A percentile compares a stretch with the other conserved stretches of the same genome.
These are phyloP conservation scores for Aristolochia fimbriata DNA, from an alignment of 164 flowering plant genomes.

Conservation along the genomic window DNA sequence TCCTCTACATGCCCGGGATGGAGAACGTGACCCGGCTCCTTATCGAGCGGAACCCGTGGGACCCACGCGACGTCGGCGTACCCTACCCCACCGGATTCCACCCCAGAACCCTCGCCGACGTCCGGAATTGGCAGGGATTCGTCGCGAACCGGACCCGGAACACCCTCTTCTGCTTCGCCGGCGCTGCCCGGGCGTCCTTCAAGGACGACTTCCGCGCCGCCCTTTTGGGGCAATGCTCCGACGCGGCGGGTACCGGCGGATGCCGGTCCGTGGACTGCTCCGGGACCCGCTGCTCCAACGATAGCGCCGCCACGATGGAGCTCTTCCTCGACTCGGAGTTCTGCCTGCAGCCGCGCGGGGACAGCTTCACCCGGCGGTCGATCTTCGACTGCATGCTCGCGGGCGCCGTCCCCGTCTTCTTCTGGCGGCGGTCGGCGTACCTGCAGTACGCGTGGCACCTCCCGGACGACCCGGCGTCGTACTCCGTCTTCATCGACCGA, in stretches of 20 bases:
- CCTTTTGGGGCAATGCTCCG: conserved; percentile 47
- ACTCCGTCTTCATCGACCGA: conserved; percentile 81
- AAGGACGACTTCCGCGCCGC: conserved; percentile 59
- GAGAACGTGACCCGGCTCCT: conserved; percentile 67
- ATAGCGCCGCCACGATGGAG: conserved; percentile 48
- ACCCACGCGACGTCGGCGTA: conserved; percentile 77
- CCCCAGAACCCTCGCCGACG: conserved; percentile 50
- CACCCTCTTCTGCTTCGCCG: conserved; percentile 69
- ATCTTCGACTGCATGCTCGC: conserved; percentile 96
- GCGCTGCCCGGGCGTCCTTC: conserved; percentile 49
- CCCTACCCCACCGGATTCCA: conserved; percentile 98
- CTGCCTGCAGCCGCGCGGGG: conserved; percentile 93
- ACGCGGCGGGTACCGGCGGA: conserved; percentile 25
- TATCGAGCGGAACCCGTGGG: conserved; percentile 87
- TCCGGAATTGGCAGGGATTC: conserved; percentile 55
- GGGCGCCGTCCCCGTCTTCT: conserved; percentile 91
- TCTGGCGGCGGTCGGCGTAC: conserved; percentile 85
- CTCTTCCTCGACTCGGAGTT: conserved; percentile 70
- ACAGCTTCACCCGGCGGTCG: conserved; percentile 86
- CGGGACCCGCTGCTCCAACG: conserved; percentile 51
- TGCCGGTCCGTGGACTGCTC: conserved; percentile 69
- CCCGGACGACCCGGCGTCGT: conserved; percentile 59
- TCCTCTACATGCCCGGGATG: conserved; percentile 59
- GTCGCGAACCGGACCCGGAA: conserved; percentile 36
- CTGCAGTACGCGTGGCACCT: conserved; percentile 83